Percentiles rank a stretch among this genome's conserved stretches.
These are phyloP conservation scores for Penicillium crystallinum DNA, from an alignment of 495 filamentous ascomycete species.

Conservation along the genomic window DNA sequence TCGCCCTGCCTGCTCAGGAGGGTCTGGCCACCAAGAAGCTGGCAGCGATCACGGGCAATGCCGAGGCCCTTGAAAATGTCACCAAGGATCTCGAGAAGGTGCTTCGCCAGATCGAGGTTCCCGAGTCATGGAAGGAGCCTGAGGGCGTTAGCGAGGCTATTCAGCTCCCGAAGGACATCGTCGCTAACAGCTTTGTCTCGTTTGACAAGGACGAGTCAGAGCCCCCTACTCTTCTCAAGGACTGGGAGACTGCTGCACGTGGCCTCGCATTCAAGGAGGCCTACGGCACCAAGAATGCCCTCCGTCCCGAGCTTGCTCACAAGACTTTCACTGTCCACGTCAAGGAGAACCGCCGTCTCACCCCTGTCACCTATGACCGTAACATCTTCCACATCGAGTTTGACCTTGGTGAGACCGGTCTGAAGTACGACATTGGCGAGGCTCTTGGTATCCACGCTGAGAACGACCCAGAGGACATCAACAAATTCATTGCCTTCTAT, in stretches of 20 bases:
- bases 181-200: slow-evolving; percentile 70
- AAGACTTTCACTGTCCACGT: slow-evolving; percentile 86
- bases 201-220: slow-evolving; percentile 76
- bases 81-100: slow-evolving; percentile 62
- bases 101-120: slow-evolving; percentile 66
- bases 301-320: slow-evolving; percentile 79
- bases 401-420: slow-evolving; percentile 81
- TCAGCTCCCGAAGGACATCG: slow-evolving; percentile 55
- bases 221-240: slow-evolving; percentile 58
- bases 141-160: slow-evolving; percentile 50
- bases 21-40: slow-evolving; percentile 50
- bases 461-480: slow-evolving; percentile 74
- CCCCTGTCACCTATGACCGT: slow-evolving; percentile 82
- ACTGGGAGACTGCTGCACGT: slow-evolving; percentile 79
- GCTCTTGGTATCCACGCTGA: slow-evolving; percentile 96
- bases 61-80: slow-evolving; percentile 53
- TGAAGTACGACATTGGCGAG: slow-evolving; percentile 95
- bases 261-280: slow-evolving; percentile 93
- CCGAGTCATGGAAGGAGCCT: slow-evolving; percentile 70
- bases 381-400: slow-evolving; percentile 99
- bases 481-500: slow-evolving; percentile 84
- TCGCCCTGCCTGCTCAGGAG: slow-evolving; percentile 57
- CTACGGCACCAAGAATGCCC: slow-evolving; percentile 62
- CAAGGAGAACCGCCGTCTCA: slow-evolving; percentile 91
- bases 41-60: slow-evolving; percentile 49